Base-by-base conservation (phyloP, 2,329 filamentous ascomycete genomes). In the Trichophaea hybrida region DNA sequence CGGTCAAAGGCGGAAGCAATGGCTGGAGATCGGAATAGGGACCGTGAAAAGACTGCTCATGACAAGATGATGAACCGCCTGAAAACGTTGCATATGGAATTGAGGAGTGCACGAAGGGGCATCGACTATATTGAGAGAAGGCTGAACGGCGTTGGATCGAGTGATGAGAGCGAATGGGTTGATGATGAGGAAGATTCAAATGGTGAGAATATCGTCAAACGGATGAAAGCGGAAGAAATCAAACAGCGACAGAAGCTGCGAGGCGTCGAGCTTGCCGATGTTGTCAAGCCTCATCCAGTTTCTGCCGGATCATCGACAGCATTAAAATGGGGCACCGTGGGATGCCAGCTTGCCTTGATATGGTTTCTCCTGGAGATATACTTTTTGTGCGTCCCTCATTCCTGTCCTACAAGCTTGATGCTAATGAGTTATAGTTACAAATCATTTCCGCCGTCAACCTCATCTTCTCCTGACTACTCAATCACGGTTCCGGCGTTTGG, bases 31-130 rank as follows among this genome's bases (percentile, higher is more conserved):
- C 59, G 55, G 37, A 54, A 52, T 32, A 50, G 56, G 17, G 61
- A 63, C 43, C 54, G 56, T 7, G 63, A 65, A 33, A 57, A 60
- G 12, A 57, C 55, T 10, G 57, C 60, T 6, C 57, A 62, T 40
- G 63, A 65, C 31, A 65, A 66, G 43, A 51, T 66, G 37, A 66
- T 60, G 60, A 65, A 64, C 32, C 50, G 59, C 3, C 55, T 66
- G 33, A 63, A 59, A 48, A 65, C 63, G 2, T 43, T 66, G 8
- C 63, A 66, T 40, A 50, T 66, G 32, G 64, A 66, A 43, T 51
- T 66, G 1, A 59, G 63, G 17, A 59, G 55, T 6, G 58, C 63
- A 1, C 61, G 59, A 12, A 44, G 63, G 4, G 63, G 64, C 3
- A 63, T 66, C n/a, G 63, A 65, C 17, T 58, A 62, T 13, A 46